Evolutionary conservation across 1,284 basidiomycete genomes (phyloP).

Genomic region (Uromyces viciae-fabae): DNA sequence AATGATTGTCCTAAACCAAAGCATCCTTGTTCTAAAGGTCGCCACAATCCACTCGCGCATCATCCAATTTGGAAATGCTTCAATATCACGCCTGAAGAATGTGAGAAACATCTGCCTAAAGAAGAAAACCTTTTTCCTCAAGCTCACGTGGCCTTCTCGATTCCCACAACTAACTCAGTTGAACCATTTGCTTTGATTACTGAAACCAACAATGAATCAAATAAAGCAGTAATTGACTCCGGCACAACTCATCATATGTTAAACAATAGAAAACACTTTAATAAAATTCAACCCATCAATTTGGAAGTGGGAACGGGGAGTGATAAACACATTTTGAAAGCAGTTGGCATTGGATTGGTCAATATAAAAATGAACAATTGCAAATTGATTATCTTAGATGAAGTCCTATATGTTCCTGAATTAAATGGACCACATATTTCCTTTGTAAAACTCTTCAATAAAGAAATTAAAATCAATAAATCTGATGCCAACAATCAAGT

Average conservation of each 20-base stretch:
- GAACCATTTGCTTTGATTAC: background rate
- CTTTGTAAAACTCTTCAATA: background rate
- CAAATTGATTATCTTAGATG: background rate
- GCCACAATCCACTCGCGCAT: background rate
- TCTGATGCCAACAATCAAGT: background rate
- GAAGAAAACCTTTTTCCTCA: background rate
- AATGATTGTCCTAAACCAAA: background rate
- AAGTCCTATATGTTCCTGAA: background rate
- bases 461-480: background rate
- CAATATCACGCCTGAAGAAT: too few species aligned
- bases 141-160: background rate
- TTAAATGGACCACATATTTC: background rate
- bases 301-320: background rate
- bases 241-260: slow-evolving; percentile 5
- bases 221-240: background rate
- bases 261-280: background rate
- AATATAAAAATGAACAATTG: background rate
- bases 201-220: rapidly evolving
- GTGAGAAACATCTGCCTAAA: background rate
- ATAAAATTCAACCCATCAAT: too few species aligned
- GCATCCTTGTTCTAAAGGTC: background rate
- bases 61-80: too few species aligned
- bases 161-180: background rate
- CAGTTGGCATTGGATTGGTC: background rate
- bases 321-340: background rate